These are phyloP conservation scores for Craterostigma plantagineum DNA, from an alignment of 257 asterid genomes.

Conservation along the genomic window DNA sequence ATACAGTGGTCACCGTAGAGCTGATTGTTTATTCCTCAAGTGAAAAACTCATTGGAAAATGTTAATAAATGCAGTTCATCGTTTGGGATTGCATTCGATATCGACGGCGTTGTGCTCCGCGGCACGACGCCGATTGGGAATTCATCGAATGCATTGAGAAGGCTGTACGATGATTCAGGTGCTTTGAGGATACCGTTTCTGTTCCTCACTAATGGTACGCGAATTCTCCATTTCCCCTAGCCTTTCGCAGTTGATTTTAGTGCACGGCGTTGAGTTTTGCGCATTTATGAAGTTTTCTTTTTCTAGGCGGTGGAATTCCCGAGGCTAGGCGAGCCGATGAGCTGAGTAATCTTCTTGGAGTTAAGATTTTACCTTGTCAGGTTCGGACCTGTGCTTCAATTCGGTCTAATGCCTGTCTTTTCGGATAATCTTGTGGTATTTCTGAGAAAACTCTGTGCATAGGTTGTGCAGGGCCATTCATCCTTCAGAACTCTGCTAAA, in stretches of 20 bases:
- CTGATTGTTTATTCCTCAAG: too few species aligned
- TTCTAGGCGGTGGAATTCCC: constrained; percentile 83
- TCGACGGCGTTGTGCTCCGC: constrained; percentile 81
- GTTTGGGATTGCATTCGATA: constrained; percentile 86
- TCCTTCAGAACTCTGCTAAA: too few species aligned
- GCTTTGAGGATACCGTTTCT: constrained; percentile 56
- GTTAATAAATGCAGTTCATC: constrained; percentile 9
- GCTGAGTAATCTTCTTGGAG: constrained; percentile 41
- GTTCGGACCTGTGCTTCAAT: constrained; percentile 11
- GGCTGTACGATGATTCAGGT: constrained; percentile 67
- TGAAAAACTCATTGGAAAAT: too few species aligned
- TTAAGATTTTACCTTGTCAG: constrained; percentile 49
- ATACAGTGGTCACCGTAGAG: too few species aligned
- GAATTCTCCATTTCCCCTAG: neutral
- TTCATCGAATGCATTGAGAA: constrained; percentile 56
- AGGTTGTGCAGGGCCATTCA: neutral
- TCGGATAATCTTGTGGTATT: neutral
- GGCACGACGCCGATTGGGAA: constrained; percentile 68
- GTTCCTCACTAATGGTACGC: constrained; percentile 88
- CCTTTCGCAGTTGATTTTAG: neutral
- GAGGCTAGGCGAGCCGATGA: constrained; percentile 67
- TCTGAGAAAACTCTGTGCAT: neutral
- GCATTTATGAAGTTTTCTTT: constrained; percentile 4
- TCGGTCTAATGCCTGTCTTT: neutral
- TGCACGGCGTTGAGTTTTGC: constrained; percentile 3